phyloP scores from a whole-genome alignment of 495 filamentous ascomycete species.

The Neurospora sp. region DNA sequence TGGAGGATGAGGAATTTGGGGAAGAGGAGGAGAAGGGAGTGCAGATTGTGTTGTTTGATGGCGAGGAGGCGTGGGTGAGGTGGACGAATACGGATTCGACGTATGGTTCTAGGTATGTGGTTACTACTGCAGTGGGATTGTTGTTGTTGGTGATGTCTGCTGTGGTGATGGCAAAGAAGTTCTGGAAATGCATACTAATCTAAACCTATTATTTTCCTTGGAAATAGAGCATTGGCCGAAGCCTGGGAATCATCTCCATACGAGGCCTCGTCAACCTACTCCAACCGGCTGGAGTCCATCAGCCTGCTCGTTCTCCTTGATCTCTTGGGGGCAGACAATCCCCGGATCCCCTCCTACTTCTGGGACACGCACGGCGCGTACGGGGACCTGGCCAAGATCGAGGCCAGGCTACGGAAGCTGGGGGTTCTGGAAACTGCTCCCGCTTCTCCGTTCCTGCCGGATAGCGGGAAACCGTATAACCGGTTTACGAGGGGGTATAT shows the following conservation, averaged over 20 bases:
- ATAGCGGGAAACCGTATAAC: constrained; percentile 42
- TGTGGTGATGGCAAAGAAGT: not conserved
- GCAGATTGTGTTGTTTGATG: constrained; percentile 84
- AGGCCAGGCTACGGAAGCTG: constrained; percentile 54
- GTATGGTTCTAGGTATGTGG: constrained; percentile 65
- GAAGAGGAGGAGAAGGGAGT: constrained; percentile 69
- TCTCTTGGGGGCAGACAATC: constrained; percentile 63
- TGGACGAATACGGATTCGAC: constrained; percentile 77
- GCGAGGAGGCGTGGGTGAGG: constrained; percentile 77
- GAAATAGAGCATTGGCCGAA: constrained; percentile 17
- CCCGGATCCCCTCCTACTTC: constrained; percentile 71
- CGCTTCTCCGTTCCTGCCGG: constrained; percentile 30
- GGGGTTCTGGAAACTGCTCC: constrained; percentile 28
- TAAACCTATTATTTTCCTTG: constrained; percentile 3
- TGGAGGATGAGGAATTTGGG: constrained; percentile 39
- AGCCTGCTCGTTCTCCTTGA: constrained; percentile 89
- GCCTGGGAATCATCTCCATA: constrained; percentile 14
- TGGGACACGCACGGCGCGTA: constrained; percentile 92
- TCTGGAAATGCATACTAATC: not conserved
- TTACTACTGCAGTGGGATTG: not conserved
- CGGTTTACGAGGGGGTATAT: constrained; percentile 42
- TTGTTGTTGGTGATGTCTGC: not conserved
- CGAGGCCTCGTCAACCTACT: constrained; percentile 16
- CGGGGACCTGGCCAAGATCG: constrained; percentile 52
- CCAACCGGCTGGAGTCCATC: constrained; percentile 65